phyloP scores from a whole-genome alignment of 1,139 yeast species.

The Suhomyces kunorum region DNA sequence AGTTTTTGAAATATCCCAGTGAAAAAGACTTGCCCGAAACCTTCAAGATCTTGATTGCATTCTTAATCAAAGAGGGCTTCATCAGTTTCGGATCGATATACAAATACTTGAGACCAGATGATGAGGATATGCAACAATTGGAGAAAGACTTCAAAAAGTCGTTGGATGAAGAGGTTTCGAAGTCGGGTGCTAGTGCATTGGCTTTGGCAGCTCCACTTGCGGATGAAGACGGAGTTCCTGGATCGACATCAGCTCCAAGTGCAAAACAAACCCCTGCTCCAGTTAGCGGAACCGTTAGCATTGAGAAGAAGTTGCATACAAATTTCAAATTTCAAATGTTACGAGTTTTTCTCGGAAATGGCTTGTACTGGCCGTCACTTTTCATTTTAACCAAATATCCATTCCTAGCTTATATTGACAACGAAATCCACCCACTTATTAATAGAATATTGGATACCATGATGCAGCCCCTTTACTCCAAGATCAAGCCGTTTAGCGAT shows the following conservation, averaged over 20 bases:
- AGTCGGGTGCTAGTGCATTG: constrained; percentile 74
- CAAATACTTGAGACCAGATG: constrained; percentile 53
- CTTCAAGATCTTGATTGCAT: constrained; percentile 46
- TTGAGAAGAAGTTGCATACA: constrained; percentile 22
- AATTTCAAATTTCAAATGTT: constrained; percentile 45
- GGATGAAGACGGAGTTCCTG: constrained; percentile 55
- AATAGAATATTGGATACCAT: constrained; percentile 51
- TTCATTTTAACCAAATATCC: constrained; percentile 65
- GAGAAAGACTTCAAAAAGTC: constrained; percentile 50
- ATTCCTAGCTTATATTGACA: constrained; percentile 57
- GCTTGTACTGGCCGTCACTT: constrained; percentile 65
- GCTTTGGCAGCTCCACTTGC: constrained; percentile 86
- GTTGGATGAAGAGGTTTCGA: constrained; percentile 61
- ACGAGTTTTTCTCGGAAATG: constrained; percentile 57
- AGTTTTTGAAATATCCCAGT: constrained; percentile 40
- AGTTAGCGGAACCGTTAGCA: constrained; percentile 13
- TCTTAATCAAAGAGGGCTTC: constrained; percentile 69
- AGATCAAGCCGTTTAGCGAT: constrained; percentile 19
- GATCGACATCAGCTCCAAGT: constrained; percentile 4
- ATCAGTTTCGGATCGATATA: constrained; percentile 65
- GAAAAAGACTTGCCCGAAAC: constrained; percentile 46
- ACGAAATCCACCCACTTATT: constrained; percentile 52
- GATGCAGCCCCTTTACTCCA: constrained; percentile 52
- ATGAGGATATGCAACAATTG: constrained; percentile 41
- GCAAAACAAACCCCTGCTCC: constrained; percentile 3